Evolutionary conservation across 1,139 yeast genomes (phyloP), one percentile per base, ranked within the genome.

Genomic region (Sugiyamaella xylanicola): DNA sequence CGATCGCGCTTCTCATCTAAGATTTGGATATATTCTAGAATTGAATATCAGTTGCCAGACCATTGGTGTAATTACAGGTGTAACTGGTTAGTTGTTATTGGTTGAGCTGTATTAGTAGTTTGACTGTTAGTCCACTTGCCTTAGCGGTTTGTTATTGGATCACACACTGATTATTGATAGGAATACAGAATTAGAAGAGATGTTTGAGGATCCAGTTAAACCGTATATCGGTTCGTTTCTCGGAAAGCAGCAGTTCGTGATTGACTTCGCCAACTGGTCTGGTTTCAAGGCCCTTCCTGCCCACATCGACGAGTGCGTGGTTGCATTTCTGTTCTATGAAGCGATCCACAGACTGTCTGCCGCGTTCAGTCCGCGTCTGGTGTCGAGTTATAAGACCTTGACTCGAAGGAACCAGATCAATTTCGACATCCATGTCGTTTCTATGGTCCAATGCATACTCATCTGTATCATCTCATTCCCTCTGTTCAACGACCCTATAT

Each of bases 381-480:
- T 83, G 57, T 80, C 83, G 16, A 69, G 73, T 21, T 87, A 87
- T 71, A 77, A 76, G 8, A 64, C 71, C 8, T 74, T 85, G 56
- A 68, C 75, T 35, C 63, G 65, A 32, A 80, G 82, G 59, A 77
- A 80, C 36, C 76, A 76, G 65, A 70, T 86, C 64, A 92, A 93
- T 70, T 89, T 89, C 66, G 95, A 91, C 69, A 86, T 92, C 63
- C 97, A 93, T 70, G 80, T 87, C 19, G 97, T 91, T 2, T 89
- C 98, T 2, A 87, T 87, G 82, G 78, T 91, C 41, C 97, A 93
- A 71, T 81, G 92, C 55, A 56, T 85, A 2, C 61, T 86, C 43
- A 85, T 91, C 48, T 67, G 86, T 51, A 65, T 69, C 5, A 65
- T 83, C 8, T 77, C 85, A 42, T 65, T 80, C 43, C 93, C 93